Percentiles rank a stretch among this genome's conserved stretches.
Conservation (phyloP, 257 asterid genomes). For the Solanum paucissectum region DNA sequence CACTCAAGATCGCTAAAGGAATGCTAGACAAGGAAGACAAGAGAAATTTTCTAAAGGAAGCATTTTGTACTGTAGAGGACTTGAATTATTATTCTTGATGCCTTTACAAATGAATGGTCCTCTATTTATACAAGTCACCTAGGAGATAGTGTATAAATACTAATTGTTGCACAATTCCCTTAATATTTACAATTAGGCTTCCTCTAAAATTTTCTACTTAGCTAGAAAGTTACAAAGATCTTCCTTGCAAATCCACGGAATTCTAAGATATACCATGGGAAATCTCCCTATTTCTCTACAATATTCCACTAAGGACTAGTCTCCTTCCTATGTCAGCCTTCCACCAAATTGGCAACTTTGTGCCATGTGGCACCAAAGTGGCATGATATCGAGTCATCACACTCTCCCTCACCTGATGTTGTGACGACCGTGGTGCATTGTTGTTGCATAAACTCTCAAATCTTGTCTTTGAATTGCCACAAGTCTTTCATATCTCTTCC, state of each 20-base stretch:
- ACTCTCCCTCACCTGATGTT: neutral
- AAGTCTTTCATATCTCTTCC: neutral
- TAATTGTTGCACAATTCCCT: neutral
- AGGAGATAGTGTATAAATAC: neutral
- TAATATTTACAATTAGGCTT: neutral
- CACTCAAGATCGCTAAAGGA: neutral
- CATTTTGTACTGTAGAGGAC: neutral
- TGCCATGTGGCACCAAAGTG: neutral
- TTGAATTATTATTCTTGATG: neutral
- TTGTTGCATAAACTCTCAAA: neutral
- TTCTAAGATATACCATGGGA: neutral
- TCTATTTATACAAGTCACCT: neutral
- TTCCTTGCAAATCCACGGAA: neutral
- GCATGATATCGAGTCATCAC: neutral
- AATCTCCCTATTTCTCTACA: neutral
- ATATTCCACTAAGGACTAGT: neutral
- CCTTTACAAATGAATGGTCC: neutral
- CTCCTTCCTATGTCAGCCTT: neutral
- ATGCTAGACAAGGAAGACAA: neutral
- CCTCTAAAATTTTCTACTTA: neutral
- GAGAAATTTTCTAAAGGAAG: neutral
- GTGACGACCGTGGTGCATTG: neutral
- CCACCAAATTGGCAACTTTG: neutral
- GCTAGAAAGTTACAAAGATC: neutral
- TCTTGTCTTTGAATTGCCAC: neutral